Conservation (phyloP, 1,284 basidiomycete genomes). For the Lentinus polychrous region DNA sequence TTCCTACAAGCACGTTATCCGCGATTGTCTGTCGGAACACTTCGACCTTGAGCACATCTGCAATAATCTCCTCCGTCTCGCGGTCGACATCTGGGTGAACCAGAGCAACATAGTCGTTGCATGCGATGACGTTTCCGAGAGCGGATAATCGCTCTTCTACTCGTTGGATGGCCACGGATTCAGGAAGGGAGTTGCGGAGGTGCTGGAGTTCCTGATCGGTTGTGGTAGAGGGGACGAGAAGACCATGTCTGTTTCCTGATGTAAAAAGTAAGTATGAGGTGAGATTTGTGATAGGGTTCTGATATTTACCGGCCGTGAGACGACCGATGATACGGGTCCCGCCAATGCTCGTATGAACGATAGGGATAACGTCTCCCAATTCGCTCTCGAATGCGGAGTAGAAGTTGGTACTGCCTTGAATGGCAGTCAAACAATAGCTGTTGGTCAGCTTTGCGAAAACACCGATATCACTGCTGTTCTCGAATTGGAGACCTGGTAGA, state of each 20-base stretch:
- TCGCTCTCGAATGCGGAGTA: slow-evolving; percentile 97
- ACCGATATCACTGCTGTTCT: slow-evolving; percentile 96
- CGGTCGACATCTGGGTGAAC: slow-evolving; percentile 97
- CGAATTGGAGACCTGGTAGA: slow-evolving; percentile 91
- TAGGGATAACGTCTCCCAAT: slow-evolving; percentile 89
- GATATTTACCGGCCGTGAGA: slow-evolving; percentile 71
- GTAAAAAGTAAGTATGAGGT: too few species aligned
- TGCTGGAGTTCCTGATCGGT: slow-evolving; percentile 99
- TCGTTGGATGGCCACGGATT: slow-evolving; percentile 87
- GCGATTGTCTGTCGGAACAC: slow-evolving; percentile 98
- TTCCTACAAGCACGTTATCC: slow-evolving; percentile 94
- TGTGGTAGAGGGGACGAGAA: slow-evolving; percentile 92
- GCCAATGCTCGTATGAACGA: slow-evolving; percentile 95
- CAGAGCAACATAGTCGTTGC: slow-evolving; percentile 96
- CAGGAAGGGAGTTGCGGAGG: slow-evolving; percentile 93
- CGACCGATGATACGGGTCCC: slow-evolving; percentile 94
- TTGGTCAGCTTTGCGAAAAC: slow-evolving; percentile 96
- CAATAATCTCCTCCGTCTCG: slow-evolving; percentile 99
- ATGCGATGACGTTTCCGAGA: slow-evolving; percentile 96
- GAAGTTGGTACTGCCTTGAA: slow-evolving; percentile 96
- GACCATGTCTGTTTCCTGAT: slow-evolving; percentile 89
- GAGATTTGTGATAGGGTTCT: background rate
- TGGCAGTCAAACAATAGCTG: slow-evolving; percentile 87
- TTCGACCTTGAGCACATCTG: slow-evolving; percentile 98
- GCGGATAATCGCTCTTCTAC: slow-evolving; percentile 96